Evolutionary conservation across 495 filamentous ascomycete species (phyloP), one percentile per base, ranked within the genome.

Genomic region (Jackrogersella multiformis): DNA sequence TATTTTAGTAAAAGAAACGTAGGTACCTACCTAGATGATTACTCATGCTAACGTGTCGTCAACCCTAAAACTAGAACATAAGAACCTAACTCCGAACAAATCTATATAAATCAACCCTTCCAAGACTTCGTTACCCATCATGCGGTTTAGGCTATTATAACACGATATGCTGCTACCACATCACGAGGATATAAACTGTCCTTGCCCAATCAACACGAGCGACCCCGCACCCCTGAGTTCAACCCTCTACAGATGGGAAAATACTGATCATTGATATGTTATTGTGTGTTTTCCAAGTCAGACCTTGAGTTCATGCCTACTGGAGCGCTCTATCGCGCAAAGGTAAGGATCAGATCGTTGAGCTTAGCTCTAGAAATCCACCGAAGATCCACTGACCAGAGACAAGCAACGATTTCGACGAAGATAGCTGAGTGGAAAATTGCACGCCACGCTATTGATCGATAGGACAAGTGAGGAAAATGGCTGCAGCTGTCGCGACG

Each of bases 131-230:
- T 42, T 45, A 9, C 12, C 26, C 58, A 13, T 24, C 20, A 15
- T 12, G 15, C 20, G 42, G 32, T 68, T 68, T 68, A 68, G 65
- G 53, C 65, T 68, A 68, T 68, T 61, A 57, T 63, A 58, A 0
- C 13, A 57, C 21, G 18, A 24, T 13, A 41, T 20, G 35, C 36
- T 41, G 46, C 39, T 18, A 60, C 48, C 18, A 56, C 66, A 42
- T 64, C 55, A 60, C 36, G 66, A 58, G 53, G 16, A 39, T 39
- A 55, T 30, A 30, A 51, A 51, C 35, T 0, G 26, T 8, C 34
- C 2, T 49, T 34, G 2, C 44, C 64, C 60, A 69, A 69, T 64
- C 41, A 46, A 35, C 12, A 24, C 5, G 13, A 18, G 6, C 20
- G 16, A 64, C 66, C 66, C 66, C 66, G 66, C 66, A 69, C 26